Conservation (phyloP, 768 basidiomycete species). For the Phaffia australis region DNA sequence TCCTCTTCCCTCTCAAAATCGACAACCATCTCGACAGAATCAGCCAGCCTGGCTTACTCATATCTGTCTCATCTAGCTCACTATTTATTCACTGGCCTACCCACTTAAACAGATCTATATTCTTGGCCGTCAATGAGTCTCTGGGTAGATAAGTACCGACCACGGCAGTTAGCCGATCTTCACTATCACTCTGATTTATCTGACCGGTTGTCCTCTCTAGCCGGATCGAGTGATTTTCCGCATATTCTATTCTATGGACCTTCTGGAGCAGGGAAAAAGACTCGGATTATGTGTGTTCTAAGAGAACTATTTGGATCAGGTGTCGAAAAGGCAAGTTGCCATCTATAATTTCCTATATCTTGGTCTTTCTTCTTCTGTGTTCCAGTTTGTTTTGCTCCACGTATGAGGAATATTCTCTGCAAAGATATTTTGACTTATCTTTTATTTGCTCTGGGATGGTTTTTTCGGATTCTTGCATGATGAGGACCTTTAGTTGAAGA, state of each 20-base stretch:
- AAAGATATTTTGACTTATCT: background rate
- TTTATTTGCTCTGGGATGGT: background rate
- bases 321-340: slow-evolving; percentile 67
- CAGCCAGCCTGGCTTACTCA: too few species aligned
- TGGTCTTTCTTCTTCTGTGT: background rate
- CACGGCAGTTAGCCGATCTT: slow-evolving; percentile 67
- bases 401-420: background rate
- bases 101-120: background rate
- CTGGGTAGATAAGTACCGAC: slow-evolving; percentile 67
- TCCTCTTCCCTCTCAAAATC: too few species aligned
- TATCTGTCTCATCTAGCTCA: background rate
- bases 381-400: background rate
- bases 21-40: too few species aligned
- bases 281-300: slow-evolving; percentile 78
- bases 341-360: background rate
- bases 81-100: slow-evolving; percentile 2
- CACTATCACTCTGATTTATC: slow-evolving; percentile 80
- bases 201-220: slow-evolving; percentile 57
- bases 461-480: background rate
- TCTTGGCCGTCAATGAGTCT: slow-evolving; percentile 38
- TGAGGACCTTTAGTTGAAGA: slow-evolving; percentile 61
- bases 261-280: slow-evolving; percentile 96
- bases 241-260: slow-evolving; percentile 97
- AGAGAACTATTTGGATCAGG: slow-evolving; percentile 81
- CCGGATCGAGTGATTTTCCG: slow-evolving; percentile 85